Percentiles rank a stretch among this genome's conserved stretches.
Conservation (phyloP, 163 green algal genomes). For the Chlamydomonas reinhardtii region DNA sequence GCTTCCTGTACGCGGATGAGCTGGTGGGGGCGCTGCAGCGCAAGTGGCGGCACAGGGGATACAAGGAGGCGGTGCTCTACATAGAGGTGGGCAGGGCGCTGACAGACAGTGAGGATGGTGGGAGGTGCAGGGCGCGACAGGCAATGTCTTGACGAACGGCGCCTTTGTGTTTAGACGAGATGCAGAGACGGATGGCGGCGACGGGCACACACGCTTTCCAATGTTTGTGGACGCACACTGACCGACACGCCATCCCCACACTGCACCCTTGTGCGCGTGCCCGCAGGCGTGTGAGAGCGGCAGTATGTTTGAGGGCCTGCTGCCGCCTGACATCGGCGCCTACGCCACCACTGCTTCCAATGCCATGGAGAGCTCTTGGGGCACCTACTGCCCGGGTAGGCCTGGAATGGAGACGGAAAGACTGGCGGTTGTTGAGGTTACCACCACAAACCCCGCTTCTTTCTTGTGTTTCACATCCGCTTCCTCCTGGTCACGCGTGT, state of each 20-base stretch:
- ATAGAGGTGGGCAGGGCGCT: constrained; percentile 81
- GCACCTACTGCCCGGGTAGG: constrained; percentile 90
- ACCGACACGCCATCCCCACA: not conserved
- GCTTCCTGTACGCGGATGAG: constrained; percentile 77
- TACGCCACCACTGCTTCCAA: constrained; percentile 92
- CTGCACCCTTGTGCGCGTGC: not conserved
- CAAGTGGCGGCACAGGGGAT: constrained; percentile 58
- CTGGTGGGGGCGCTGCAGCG: constrained; percentile 70
- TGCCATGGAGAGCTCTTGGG: constrained; percentile 84
- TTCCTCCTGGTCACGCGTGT: not conserved
- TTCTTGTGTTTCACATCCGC: no score
- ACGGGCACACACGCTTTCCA: no score
- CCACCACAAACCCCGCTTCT: no score
- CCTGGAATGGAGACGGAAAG: no score
- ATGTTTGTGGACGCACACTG: no score
- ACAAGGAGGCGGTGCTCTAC: constrained; percentile 84
- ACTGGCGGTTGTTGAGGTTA: no score
- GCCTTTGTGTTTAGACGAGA: no score
- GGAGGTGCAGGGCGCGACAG: no score
- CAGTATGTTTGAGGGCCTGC: constrained; percentile 88
- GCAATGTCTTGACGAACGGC: no score
- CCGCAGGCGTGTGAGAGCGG: constrained; percentile 90
- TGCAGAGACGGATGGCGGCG: no score
- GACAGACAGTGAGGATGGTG: not conserved
- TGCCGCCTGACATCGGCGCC: constrained; percentile 24